These are phyloP conservation scores for Zygosaccharomyces bisporus DNA, from an alignment of 805 yeast species.

Conservation along the genomic window DNA sequence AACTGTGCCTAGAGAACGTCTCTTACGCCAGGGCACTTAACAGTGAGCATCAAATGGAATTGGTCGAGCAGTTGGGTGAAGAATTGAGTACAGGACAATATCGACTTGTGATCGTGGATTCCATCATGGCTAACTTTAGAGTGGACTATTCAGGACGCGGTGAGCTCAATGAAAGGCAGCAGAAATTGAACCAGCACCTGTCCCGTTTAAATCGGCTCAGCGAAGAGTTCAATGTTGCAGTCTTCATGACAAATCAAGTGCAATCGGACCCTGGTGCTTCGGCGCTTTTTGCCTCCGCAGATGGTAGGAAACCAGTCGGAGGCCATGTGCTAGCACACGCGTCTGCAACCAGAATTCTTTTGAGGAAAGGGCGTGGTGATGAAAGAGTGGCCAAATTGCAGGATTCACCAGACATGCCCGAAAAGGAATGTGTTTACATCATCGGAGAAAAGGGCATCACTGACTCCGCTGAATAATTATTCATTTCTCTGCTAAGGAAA, in stretches of 20 bases:
- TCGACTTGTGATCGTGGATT: constrained; percentile 58
- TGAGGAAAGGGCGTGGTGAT: constrained; percentile 75
- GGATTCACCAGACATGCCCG: constrained; percentile 82
- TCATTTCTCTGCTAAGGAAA: constrained; percentile 1
- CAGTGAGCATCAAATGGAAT: constrained; percentile 75
- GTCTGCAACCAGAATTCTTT: constrained; percentile 68
- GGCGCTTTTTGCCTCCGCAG: constrained; percentile 73
- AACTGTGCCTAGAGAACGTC: constrained; percentile 64
- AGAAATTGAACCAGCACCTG: constrained; percentile 58
- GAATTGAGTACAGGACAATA: constrained; percentile 67
- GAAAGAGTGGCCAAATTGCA: constrained; percentile 76
- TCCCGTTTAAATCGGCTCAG: constrained; percentile 55
- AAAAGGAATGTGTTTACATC: constrained; percentile 70
- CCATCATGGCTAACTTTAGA: constrained; percentile 75
- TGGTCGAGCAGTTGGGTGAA: constrained; percentile 61
- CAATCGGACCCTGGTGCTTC: constrained; percentile 84
- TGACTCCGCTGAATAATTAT: constrained; percentile 39
- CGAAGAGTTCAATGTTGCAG: constrained; percentile 75
- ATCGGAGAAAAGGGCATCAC: constrained; percentile 67
- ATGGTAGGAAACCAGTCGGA: constrained; percentile 80
- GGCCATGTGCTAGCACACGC: constrained; percentile 82
- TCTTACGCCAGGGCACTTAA: constrained; percentile 74
- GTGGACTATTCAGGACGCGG: constrained; percentile 80
- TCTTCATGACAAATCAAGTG: constrained; percentile 71
- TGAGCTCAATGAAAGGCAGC: constrained; percentile 71